Base-by-base conservation (phyloP, 163 green algal genomes). In the Scenedesmus sp. region DNA sequence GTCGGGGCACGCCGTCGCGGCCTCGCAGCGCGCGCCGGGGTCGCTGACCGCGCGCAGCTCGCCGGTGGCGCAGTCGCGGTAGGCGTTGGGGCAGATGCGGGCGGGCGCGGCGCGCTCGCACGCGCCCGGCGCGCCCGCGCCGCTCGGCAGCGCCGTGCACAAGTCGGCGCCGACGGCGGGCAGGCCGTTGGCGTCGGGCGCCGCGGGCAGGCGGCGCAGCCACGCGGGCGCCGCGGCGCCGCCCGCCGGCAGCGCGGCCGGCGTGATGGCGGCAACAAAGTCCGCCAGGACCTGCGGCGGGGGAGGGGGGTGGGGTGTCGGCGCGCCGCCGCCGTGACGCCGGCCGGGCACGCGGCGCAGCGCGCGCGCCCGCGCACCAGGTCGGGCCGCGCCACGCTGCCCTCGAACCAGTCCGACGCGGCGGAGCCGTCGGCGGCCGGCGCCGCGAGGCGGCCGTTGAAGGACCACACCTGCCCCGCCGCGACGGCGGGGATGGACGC, bases 321-420 rank as follows among this genome's bases (percentile, higher is more conserved):
- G 39, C 39, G 39, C 7, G 39, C 39, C 10, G 39, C 39, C 7
- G 39, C 39, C 39, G 6, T 10, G 39, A 6, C 6, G 39, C 7
- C 10, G 39, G 39, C 39, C 10, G 6, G 39, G 39, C 39, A 47
- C 39, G 39, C 39, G 10, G 39, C 39, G 39, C 39, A 47, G 13
- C 56, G 56, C 56, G n/a, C 26, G 26, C 17, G 24, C 7, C 39
- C 39, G 39, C 39, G 6, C 51, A 82, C 75, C 63, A 75, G 53
- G 56, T 82, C 75, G 13, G 75, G 75, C 24, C 75, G 75, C 22
- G 54, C 75, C 0, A 76, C 42, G 28, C 63, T 29, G 47, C 28
- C 48, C 63, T 82, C 75, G 63, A 82, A 82, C 75, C 75, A 82
- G 63, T 76, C 75, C 31, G 20, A 62, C 13, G 31, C 75, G 5